Evolutionary conservation across 73 alveolate genomes (phyloP), one percentile per base, ranked within the genome.

Genomic region (Paramecium octaurelia): DNA sequence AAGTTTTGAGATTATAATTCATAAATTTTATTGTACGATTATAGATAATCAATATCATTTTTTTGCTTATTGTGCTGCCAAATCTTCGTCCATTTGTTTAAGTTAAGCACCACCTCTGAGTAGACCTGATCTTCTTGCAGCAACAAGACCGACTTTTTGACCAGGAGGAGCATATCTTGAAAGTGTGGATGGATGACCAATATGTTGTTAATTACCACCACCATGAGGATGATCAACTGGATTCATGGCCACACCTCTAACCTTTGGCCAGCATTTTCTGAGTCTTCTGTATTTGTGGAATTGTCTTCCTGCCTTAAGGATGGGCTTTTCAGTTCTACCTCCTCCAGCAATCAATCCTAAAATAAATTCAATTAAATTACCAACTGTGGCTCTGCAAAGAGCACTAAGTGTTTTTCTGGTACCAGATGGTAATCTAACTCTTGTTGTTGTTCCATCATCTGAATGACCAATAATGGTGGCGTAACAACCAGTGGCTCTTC

Each of bases 171-270:
- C 95, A 92, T 93, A 94, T 93, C 98, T 95, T 64, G 95, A 87
- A 69, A 96, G 94, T 34, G 98, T 96, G 9, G 97, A 93, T 40
- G 98, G 98, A 86, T 95, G 95, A 95, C 98, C 98, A 77, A 96
- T 89, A 86, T 96, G 98, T 88, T 96, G 95, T 89, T 96, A 96
- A 95, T 96, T 96, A 95, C 98, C 98, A 90, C 98, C 98, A 85
- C 98, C 88, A 91, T 97, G 98, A 46, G 99, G 99, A 93, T 97
- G 99, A 93, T 97, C 99, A 60, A 97, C 99, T 76, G 99, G 99
- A 97, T 97, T 97, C 99, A 97, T 97, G 58, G 99, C 99, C 34
- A 95, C 98, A 92, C 99, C 99, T 94, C 98, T 96, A 84, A 97
- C 98, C 87, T 92, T 96, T 21, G 99, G 99, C 99, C 99, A 97